These are phyloP conservation scores for Cladorrhinum sp. DNA, from an alignment of 2,329 filamentous ascomycete species.

Conservation along the genomic window DNA sequence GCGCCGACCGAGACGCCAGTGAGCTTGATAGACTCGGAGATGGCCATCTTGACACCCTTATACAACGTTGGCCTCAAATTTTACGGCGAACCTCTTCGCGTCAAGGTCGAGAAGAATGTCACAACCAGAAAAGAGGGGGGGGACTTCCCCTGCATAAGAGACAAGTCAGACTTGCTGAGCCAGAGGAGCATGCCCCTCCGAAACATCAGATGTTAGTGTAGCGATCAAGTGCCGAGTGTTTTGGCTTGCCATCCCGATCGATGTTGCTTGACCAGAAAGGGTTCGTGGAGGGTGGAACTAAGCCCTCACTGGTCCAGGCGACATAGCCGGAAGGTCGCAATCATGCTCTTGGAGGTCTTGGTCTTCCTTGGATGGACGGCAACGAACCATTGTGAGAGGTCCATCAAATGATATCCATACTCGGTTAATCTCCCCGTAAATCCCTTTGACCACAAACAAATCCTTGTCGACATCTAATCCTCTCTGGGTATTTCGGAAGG, in stretches of 20 bases:
- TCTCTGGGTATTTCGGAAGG: constrained; percentile 17
- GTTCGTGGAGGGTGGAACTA: constrained; percentile 11
- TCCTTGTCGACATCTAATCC: constrained; percentile 6
- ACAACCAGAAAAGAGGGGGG: background rate
- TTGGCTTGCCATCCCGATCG: constrained; percentile 5
- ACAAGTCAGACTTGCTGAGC: background rate
- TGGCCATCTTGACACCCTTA: constrained; percentile 11
- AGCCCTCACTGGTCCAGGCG: constrained; percentile 16
- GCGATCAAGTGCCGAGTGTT: constrained; percentile 4
- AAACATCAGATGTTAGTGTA: background rate
- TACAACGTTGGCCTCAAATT: background rate
- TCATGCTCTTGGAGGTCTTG: constrained; percentile 3
- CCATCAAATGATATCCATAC: constrained; percentile 13
- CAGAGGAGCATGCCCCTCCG: constrained; percentile 14
- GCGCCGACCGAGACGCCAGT: constrained; percentile 23
- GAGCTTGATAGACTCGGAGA: constrained; percentile 12
- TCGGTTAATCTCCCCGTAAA: constrained; percentile 23
- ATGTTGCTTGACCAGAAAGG: constrained; percentile 7
- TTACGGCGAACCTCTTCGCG: no score
- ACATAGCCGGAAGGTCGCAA: constrained; percentile 19
- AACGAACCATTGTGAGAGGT: background rate
- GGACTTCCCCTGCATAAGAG: background rate
- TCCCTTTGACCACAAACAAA: constrained; percentile 1
- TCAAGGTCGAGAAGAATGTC: background rate
- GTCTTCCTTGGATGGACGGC: constrained; percentile 12